Evolutionary conservation across 257 asterid genomes (phyloP).

Genomic region (Solanum chiquidenum): DNA sequence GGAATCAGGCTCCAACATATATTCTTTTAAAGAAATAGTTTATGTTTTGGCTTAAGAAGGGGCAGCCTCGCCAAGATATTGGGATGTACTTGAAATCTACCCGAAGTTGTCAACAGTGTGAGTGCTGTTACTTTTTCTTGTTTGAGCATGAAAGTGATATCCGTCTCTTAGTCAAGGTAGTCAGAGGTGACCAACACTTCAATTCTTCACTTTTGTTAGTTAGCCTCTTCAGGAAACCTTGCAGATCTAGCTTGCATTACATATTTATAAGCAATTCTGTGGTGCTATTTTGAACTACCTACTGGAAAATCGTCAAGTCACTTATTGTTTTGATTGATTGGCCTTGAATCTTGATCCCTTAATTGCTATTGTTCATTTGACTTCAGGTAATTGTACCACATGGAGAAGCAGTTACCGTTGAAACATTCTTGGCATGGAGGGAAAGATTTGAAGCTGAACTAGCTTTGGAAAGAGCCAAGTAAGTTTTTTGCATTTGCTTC

Average conservation of each 20-base stretch:
- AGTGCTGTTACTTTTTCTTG: background rate
- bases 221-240: background rate
- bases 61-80: background rate
- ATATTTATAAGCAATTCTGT: background rate
- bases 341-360: background rate
- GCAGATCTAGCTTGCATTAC: background rate
- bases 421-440: slow-evolving; percentile 94
- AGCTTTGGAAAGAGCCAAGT: slow-evolving; percentile 97
- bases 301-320: background rate
- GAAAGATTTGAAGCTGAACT: slow-evolving; percentile 98
- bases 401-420: slow-evolving; percentile 94
- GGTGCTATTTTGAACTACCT: background rate
- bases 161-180: background rate
- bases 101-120: background rate
- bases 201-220: background rate
- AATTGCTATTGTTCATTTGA: background rate
- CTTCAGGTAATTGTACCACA: slow-evolving; percentile 85
- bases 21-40: background rate
- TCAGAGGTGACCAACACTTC: background rate
- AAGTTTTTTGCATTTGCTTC: slow-evolving; percentile 24
- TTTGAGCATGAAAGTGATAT: background rate
- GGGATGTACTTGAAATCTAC: background rate
- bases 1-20: background rate
- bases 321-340: background rate
- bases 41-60: background rate